Percentiles rank a stretch among this genome's conserved stretches.
phyloP scores from a whole-genome alignment of 2,329 filamentous ascomycete genomes.

The Celoporthe dispersa region DNA sequence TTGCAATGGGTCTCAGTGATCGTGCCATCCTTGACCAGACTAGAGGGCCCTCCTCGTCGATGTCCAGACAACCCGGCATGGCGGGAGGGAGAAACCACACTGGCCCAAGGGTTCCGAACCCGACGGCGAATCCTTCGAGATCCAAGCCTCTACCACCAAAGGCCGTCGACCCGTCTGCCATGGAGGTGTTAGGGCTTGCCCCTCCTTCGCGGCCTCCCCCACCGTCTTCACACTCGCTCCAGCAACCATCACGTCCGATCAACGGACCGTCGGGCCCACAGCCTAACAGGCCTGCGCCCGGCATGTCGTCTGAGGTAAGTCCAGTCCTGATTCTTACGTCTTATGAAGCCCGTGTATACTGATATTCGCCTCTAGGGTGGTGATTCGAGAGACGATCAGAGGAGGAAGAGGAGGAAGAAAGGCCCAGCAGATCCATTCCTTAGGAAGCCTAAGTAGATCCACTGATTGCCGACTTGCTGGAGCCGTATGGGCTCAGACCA shows the following conservation, averaged over 20 bases:
- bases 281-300: conserved; percentile 14
- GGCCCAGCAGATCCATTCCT: conserved; percentile 51
- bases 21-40: neutral
- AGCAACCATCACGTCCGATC: conserved; percentile 13
- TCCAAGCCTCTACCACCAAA: conserved; percentile 33
- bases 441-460: conserved; percentile 40
- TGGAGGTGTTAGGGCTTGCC: conserved; percentile 54
- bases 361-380: neutral
- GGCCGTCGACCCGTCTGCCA: conserved; percentile 53
- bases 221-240: conserved; percentile 22
- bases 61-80: conserved; percentile 2
- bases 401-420: conserved; percentile 40
- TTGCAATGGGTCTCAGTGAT: neutral
- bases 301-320: conserved; percentile 19
- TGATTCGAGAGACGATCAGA: neutral
- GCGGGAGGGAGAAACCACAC: conserved; percentile 1
- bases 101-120: conserved; percentile 27
- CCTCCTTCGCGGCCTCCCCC: conserved; percentile 50
- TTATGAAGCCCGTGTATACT: neutral
- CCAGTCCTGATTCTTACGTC: no score
- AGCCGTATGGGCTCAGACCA: neutral
- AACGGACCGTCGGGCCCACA: conserved; percentile 30
- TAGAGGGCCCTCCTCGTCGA: neutral
- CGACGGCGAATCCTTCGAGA: conserved; percentile 21
- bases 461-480: neutral